Percentiles rank a stretch among this genome's conserved stretches.
Evolutionary conservation across 2,329 filamentous ascomycete genomes (phyloP).

Genomic region (Fusarium solani-melongenae): DNA sequence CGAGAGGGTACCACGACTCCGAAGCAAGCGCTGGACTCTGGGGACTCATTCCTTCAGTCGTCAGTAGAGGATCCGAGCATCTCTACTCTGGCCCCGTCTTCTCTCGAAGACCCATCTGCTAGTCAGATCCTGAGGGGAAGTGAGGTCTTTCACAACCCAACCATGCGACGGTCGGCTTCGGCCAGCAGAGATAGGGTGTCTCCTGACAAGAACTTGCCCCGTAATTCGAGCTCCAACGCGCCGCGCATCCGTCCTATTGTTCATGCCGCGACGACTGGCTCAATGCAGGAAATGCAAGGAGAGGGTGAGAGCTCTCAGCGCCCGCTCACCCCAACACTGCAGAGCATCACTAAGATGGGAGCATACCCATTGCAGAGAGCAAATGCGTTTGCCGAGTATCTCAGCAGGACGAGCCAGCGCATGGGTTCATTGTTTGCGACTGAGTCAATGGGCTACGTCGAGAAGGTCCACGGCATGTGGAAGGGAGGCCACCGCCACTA

Average conservation of each 20-base stretch:
- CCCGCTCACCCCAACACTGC: constrained; percentile 56
- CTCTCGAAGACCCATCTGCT: constrained; percentile 82
- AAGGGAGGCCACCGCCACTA: constrained; percentile 93
- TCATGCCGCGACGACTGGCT: constrained; percentile 55
- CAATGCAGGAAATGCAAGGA: constrained; percentile 36
- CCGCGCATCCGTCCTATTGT: constrained; percentile 21
- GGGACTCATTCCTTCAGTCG: constrained; percentile 81
- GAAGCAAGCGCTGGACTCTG: constrained; percentile 55
- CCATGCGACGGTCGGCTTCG: constrained; percentile 66
- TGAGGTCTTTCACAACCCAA: constrained; percentile 87
- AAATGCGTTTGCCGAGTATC: constrained; percentile 82
- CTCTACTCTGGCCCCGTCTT: constrained; percentile 76
- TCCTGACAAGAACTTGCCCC: constrained; percentile 22
- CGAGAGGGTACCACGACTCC: constrained; percentile 42
- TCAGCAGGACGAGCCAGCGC: constrained; percentile 80
- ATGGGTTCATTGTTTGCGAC: constrained; percentile 87
- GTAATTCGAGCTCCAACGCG: constrained; percentile 23
- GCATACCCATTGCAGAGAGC: constrained; percentile 86
- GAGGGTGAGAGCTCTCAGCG: constrained; percentile 31
- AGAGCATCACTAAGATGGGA: constrained; percentile 69
- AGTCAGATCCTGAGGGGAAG: constrained; percentile 91
- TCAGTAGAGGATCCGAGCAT: constrained; percentile 77
- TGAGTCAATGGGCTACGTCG: constrained; percentile 95
- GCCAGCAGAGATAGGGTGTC: constrained; percentile 43
- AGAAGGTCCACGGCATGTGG: constrained; percentile 98